Evolutionary conservation across 352 stramenopile genomes (phyloP).

Genomic region (Pythium phragmitis): DNA sequence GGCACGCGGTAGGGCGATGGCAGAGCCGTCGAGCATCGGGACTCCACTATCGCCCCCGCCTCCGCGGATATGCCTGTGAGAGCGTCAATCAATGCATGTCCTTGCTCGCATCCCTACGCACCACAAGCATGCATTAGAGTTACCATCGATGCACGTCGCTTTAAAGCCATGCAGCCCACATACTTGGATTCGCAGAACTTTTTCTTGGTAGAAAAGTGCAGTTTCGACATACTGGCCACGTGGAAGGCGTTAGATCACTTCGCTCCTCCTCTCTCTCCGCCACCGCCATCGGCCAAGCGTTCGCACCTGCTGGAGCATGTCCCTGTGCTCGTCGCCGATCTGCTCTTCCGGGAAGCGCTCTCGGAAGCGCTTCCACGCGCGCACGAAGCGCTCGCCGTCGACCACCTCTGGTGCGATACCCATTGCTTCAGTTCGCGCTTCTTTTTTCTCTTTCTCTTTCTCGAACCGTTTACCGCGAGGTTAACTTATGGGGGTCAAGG

Average conservation of each 20-base stretch:
- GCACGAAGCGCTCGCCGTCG: slow-evolving; percentile 60
- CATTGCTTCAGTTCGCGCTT: neutral
- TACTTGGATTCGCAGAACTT: slow-evolving; percentile 12
- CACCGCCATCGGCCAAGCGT: no score
- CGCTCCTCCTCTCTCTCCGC: no score
- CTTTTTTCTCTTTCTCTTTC: no score
- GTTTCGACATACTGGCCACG: slow-evolving; percentile 16
- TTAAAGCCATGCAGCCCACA: neutral
- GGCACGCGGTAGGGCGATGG: slow-evolving; percentile 7
- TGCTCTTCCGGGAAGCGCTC: slow-evolving; percentile 35
- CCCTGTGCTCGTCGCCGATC: slow-evolving; percentile 16
- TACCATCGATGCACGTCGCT: neutral
- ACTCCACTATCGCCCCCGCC: neutral
- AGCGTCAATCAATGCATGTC: neutral
- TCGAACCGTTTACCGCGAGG: no score
- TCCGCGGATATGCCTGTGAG: slow-evolving; percentile 8
- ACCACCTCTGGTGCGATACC: slow-evolving; percentile 20
- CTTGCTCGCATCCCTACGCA: neutral
- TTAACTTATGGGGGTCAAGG: no score
- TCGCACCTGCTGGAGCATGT: slow-evolving; percentile 26
- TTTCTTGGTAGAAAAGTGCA: slow-evolving; percentile 24
- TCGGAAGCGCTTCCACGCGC: slow-evolving; percentile 50
- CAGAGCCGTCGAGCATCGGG: neutral
- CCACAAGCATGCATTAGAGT: neutral
- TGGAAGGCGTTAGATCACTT: no score